Conservation (phyloP, 2,329 filamentous ascomycete species). For the Leptographium lundbergii region DNA sequence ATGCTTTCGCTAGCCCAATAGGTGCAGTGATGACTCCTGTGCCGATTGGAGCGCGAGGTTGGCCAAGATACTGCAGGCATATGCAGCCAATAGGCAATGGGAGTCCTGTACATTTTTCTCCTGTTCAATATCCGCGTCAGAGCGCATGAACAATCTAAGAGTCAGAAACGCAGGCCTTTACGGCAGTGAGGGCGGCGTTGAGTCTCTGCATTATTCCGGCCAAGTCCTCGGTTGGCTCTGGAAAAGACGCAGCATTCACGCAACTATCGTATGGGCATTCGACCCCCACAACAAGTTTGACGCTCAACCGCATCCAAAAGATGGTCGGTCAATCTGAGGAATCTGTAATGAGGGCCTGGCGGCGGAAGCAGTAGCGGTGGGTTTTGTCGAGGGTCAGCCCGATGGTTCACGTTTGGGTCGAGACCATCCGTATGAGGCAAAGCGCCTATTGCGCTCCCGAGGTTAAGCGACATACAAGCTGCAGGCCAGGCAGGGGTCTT, state of each 20-base stretch:
- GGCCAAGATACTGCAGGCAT: background rate
- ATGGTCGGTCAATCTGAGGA: background rate
- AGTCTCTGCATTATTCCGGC: background rate
- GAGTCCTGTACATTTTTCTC: background rate
- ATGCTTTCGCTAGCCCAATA: background rate
- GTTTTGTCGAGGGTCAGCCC: background rate
- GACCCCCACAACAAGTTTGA: background rate
- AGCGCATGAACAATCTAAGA: background rate
- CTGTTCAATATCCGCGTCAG: background rate
- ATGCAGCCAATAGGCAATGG: background rate
- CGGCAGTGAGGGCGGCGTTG: background rate
- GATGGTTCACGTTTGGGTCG: background rate
- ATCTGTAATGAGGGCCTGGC: background rate
- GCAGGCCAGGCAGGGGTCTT: background rate
- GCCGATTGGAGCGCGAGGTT: background rate
- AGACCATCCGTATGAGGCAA: background rate
- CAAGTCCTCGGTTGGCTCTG: background rate
- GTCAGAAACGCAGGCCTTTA: background rate
- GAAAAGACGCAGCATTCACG: background rate
- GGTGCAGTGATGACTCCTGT: background rate
- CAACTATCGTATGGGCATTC: too few relatives aligned
- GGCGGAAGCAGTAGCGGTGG: background rate
- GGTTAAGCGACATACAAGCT: background rate
- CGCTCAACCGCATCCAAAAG: background rate
- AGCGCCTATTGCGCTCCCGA: background rate